Conservation (phyloP, 805 yeast species). For the Blastobotrys parvus region DNA sequence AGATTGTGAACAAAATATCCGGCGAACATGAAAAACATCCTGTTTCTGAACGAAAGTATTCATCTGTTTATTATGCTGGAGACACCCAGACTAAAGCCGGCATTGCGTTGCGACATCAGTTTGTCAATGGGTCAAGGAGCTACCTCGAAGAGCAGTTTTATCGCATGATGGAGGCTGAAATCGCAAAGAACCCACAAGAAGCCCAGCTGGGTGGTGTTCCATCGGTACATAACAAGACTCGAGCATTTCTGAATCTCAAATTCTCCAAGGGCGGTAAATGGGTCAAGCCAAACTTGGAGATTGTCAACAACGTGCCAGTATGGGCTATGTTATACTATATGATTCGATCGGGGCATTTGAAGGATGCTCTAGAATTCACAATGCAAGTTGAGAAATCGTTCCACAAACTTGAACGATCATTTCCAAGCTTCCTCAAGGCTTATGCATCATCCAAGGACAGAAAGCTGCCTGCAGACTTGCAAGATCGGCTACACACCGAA, state of each 20-base stretch:
- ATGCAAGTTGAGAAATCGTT: constrained; percentile 58
- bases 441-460: constrained; percentile 50
- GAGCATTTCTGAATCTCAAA: constrained; percentile 47
- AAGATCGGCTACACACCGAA: constrained; percentile 64
- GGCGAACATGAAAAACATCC: constrained; percentile 17
- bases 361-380: constrained; percentile 70
- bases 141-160: constrained; percentile 73
- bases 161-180: constrained; percentile 59
- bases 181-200: constrained; percentile 40
- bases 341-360: constrained; percentile 70
- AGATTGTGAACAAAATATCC: constrained; percentile 45
- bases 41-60: constrained; percentile 27
- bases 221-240: constrained; percentile 62
- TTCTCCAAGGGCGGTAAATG: constrained; percentile 38
- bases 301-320: constrained; percentile 79
- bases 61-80: constrained; percentile 25
- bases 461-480: constrained; percentile 55
- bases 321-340: constrained; percentile 89
- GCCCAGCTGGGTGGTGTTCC: constrained; percentile 59
- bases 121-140: constrained; percentile 46
- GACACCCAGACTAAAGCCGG: constrained; percentile 24
- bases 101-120: constrained; percentile 30
- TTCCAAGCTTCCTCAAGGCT: constrained; percentile 69
- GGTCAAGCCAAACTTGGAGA: constrained; percentile 46
- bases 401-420: constrained; percentile 76